Evolutionary conservation across 768 basidiomycete species (phyloP).

Genomic region (Imleria badia): DNA sequence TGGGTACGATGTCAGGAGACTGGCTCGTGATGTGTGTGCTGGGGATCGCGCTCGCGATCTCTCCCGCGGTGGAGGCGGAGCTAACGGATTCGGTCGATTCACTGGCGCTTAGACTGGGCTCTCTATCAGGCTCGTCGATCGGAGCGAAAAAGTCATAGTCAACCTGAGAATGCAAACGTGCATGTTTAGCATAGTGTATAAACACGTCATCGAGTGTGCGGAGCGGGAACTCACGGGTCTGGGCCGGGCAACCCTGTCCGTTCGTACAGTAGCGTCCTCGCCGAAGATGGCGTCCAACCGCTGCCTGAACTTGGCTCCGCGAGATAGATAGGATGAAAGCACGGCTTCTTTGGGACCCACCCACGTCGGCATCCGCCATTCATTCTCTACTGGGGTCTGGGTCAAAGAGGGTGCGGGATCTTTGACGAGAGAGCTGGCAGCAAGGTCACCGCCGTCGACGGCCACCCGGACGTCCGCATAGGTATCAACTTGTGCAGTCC

Average conservation of each 20-base stretch:
- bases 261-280: slow-evolving; percentile 19
- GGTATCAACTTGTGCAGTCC: not conserved
- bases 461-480: not conserved
- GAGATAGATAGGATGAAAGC: slow-evolving; percentile 18
- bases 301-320: slow-evolving; percentile 20
- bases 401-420: not conserved
- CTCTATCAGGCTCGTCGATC: slow-evolving; percentile 9
- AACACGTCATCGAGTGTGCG: not conserved
- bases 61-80: slow-evolving; percentile 4
- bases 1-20: slow-evolving; percentile 10
- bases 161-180: slow-evolving; percentile 5
- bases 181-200: no score
- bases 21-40: slow-evolving; percentile 23
- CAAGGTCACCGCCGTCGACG: not conserved
- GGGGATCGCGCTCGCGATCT: not conserved
- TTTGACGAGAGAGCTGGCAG: not conserved
- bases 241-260: slow-evolving; percentile 21
- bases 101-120: not conserved
- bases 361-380: not conserved
- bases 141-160: slow-evolving; percentile 6
- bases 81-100: not conserved
- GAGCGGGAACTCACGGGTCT: slow-evolving; percentile 14
- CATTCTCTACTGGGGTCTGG: not conserved
- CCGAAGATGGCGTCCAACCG: slow-evolving; percentile 22
- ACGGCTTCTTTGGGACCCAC: not conserved